Evolutionary conservation across 768 basidiomycete species (phyloP), one percentile per base, ranked within the genome.

Genomic region (Rhodotorula babjevae): DNA sequence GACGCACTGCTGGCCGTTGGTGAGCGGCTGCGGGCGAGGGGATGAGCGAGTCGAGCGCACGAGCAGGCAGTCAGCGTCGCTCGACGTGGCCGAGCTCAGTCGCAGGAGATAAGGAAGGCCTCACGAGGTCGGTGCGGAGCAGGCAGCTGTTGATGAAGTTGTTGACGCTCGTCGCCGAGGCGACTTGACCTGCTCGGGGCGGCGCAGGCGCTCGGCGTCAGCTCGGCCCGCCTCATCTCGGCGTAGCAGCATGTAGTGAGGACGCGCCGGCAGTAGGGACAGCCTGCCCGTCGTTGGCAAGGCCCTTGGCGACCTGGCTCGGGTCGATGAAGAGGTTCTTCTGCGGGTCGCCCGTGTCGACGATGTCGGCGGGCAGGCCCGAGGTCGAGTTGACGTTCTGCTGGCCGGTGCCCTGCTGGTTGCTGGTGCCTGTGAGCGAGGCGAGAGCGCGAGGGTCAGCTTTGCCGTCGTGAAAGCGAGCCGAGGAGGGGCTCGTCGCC

Each of bases 11-110:
- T 62, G 50, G 7, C 47, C 61, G 33, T 36, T 50, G 23, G 61
- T 62, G 61, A 62, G 27, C 93, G 95, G 79, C 97, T 95, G 87
- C 97, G 96, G 29, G 88, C 19, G 18, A 23, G 15, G 46, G 31
- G 23, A 49, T 14, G 47, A 47, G 61, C 47, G 33, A 62, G 61
- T 47, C 49, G 33, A 62, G 47, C 25, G 12, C 15, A n/a, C 44
- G 42, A 8, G 33, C n/a, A 29, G 15, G 18, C 52, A 19, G 44
- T 46, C 44, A 46, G 14, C n/a, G n/a, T n/a, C n/a, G n/a, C n/a
- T n/a, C n/a, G n/a, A n/a, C n/a, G n/a, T n/a, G n/a, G n/a, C n/a
- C n/a, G n/a, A n/a, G n/a, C n/a, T n/a, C n/a, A n/a, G n/a, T 36
- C 31, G 1, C 27, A 14, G 12, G 3, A 29, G 27, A 19, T n/a